Evolutionary conservation across 2,329 filamentous ascomycete genomes (phyloP).

Genomic region (Aspergillus pseudonomiae): DNA sequence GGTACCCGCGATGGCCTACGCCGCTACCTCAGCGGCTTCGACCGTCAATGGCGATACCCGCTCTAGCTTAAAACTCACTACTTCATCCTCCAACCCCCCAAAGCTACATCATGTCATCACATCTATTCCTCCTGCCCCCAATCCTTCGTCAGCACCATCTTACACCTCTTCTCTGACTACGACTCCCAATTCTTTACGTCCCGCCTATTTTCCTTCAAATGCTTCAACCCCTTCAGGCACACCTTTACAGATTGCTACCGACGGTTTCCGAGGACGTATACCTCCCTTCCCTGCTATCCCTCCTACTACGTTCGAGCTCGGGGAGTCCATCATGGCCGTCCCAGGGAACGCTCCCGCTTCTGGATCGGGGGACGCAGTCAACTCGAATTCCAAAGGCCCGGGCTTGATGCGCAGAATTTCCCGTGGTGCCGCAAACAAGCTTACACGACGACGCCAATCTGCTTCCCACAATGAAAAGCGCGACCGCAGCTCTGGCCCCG

Average conservation of each 20-base stretch:
- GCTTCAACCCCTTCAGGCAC: constrained; percentile 39
- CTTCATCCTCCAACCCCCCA: constrained; percentile 33
- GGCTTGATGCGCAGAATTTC: constrained; percentile 83
- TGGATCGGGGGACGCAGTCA: constrained; percentile 64
- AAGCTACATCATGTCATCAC: constrained; percentile 41
- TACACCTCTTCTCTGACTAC: constrained; percentile 35
- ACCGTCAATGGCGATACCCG: constrained; percentile 41
- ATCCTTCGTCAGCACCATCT: constrained; percentile 31
- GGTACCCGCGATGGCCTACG: constrained; percentile 42
- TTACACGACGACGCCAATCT: constrained; percentile 72
- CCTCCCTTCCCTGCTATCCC: constrained; percentile 34
- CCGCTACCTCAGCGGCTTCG: constrained; percentile 38
- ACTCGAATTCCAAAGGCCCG: constrained; percentile 59
- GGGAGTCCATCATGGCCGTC: constrained; percentile 66
- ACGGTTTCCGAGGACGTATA: constrained; percentile 36
- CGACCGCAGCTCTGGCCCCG: constrained; percentile 86
- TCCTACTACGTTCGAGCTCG: constrained; percentile 66
- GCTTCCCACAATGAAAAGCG: constrained; percentile 76
- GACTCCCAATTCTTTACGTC: constrained; percentile 33
- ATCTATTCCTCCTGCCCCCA: constrained; percentile 30
- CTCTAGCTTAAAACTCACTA: constrained; percentile 40
- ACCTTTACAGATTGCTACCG: constrained; percentile 37
- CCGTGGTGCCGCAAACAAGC: constrained; percentile 73
- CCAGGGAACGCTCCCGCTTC: constrained; percentile 46
- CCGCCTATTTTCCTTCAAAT: constrained; percentile 33